A percentile compares a stretch with the other conserved stretches of the same genome.
Conservation (phyloP, 345 rosid species). For the Eutrema japonicum region DNA sequence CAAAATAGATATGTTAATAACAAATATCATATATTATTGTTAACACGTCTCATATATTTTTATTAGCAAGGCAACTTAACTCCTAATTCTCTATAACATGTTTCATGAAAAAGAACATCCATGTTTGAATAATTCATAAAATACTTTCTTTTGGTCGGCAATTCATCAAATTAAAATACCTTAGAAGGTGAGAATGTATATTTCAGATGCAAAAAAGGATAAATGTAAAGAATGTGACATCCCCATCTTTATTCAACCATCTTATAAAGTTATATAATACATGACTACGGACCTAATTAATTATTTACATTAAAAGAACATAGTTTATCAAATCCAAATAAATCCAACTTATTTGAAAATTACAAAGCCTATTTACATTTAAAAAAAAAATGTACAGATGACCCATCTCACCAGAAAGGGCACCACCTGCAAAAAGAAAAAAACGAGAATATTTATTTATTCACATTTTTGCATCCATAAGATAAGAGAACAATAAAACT, state of each 20-base stretch:
- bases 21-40: no score
- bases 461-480: neutral
- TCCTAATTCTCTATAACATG: neutral
- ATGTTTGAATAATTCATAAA: neutral
- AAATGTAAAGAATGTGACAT: constrained; percentile 19
- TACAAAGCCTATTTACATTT: constrained; percentile 37
- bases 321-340: constrained; percentile 22
- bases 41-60: no score
- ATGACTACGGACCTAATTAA: constrained; percentile 12
- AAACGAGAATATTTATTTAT: neutral
- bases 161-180: neutral
- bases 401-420: constrained; percentile 78
- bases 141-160: neutral
- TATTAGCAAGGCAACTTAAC: no score
- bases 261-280: constrained; percentile 7
- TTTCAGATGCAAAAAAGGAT: neutral
- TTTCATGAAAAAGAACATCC: neutral
- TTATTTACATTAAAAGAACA: constrained; percentile 33
- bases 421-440: constrained; percentile 72
- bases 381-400: constrained; percentile 23
- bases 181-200: neutral
- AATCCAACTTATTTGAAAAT: constrained; percentile 25
- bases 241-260: constrained; percentile 19
- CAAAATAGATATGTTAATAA: no score
- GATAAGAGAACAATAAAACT: no score